These are phyloP conservation scores for Malus domestica DNA, from an alignment of 306 rosid species.

Conservation along the genomic window ASM211411v1 NC_041801.1:12599001-12599500, in stretches of 20 bases:
- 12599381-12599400: not conserved
- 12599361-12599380: not conserved
- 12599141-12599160: conserved; percentile 3
- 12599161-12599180: not conserved
- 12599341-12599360: not conserved
- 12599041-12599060: not conserved
- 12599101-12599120: not conserved
- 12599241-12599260: conserved; percentile 10
- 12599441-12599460: not conserved
- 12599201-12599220: conserved; percentile 44
- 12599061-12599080: conserved; percentile 20
- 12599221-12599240: conserved; percentile 28
- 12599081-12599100: conserved; percentile 23
- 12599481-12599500: not conserved
- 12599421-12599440: not conserved
- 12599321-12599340: conserved; percentile 15
- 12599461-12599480: not conserved
- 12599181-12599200: not conserved
- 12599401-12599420: not conserved
- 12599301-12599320: conserved; percentile 43
- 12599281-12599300: conserved; percentile 16
- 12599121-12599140: conserved; percentile 32
- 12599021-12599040: not conserved
- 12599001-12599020: not conserved
- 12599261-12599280: not conserved